A percentile compares a stretch with the other conserved stretches of the same genome.
These are phyloP conservation scores for Monosporascus sp. DNA, from an alignment of 2,329 filamentous ascomycete species.

Conservation along the genomic window DNA sequence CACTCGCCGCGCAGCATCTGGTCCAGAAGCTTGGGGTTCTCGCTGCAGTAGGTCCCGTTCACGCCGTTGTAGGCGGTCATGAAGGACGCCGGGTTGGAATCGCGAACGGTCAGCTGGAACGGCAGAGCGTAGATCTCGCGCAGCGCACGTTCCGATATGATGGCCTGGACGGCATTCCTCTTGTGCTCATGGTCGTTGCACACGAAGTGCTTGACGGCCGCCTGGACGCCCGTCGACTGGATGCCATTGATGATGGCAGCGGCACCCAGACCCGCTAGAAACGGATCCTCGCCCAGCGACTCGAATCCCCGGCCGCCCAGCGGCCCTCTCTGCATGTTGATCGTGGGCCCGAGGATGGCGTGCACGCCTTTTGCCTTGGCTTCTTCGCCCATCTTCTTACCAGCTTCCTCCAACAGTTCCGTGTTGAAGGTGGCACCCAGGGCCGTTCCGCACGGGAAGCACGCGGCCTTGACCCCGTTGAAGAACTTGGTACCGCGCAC, in stretches of 20 bases:
- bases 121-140: conserved; percentile 54
- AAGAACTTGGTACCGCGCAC: conserved; percentile 65
- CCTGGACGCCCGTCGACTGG: conserved; percentile 49
- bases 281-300: conserved; percentile 52
- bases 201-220: conserved; percentile 56
- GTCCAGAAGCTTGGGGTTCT: conserved; percentile 45
- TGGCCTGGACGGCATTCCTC: conserved; percentile 49
- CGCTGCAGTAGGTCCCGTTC: conserved; percentile 51
- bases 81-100: conserved; percentile 45
- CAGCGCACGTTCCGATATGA: conserved; percentile 49
- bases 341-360: conserved; percentile 54
- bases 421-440: conserved; percentile 54
- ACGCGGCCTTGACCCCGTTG: conserved; percentile 54
- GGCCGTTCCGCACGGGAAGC: conserved; percentile 54
- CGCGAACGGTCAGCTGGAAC: conserved; percentile 51
- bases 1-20: conserved; percentile 50
- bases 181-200: conserved; percentile 58
- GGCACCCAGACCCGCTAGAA: conserved; percentile 49
- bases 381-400: conserved; percentile 46
- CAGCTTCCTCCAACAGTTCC: conserved; percentile 44
- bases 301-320: conserved; percentile 56
- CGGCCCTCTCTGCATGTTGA: conserved; percentile 58
- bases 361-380: conserved; percentile 52
- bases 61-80: conserved; percentile 58
- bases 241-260: conserved; percentile 50